A percentile compares a stretch with the other conserved stretches of the same genome.
phyloP scores from a whole-genome alignment of 2,329 filamentous ascomycete genomes.

The Sporothrix schenckii region DNA sequence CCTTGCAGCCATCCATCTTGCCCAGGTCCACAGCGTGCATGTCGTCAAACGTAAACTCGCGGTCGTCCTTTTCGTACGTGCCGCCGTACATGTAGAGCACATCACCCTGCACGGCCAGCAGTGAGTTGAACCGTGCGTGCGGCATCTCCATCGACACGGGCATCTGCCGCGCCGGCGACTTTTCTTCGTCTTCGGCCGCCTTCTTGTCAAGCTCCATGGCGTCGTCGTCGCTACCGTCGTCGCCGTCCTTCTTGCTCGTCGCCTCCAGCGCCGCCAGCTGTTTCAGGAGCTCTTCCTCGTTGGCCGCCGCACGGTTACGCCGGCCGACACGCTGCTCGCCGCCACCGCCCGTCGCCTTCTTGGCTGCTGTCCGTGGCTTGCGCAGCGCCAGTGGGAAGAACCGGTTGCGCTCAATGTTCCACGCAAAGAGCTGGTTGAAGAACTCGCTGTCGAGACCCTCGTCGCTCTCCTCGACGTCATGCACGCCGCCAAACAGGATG shows the following conservation, averaged over 20 bases:
- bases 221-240: constrained; percentile 62
- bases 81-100: constrained; percentile 92
- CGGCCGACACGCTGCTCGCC: constrained; percentile 57
- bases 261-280: constrained; percentile 85
- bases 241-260: constrained; percentile 16
- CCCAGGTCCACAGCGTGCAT: constrained; percentile 91
- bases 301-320: constrained; percentile 78
- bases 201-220: constrained; percentile 57
- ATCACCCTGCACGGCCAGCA: constrained; percentile 88
- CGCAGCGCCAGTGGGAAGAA: constrained; percentile 84
- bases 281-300: constrained; percentile 85
- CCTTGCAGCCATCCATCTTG: constrained; percentile 90
- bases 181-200: constrained; percentile 56
- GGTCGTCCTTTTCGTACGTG: constrained; percentile 91
- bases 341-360: constrained; percentile 48
- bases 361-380: constrained; percentile 69
- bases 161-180: constrained; percentile 64
- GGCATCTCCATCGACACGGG: constrained; percentile 78
- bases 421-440: constrained; percentile 88
- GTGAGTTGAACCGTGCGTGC: constrained; percentile 87
- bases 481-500: constrained; percentile 91
- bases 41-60: constrained; percentile 95
- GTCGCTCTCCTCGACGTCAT: constrained; percentile 87
- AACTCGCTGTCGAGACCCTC: constrained; percentile 98
- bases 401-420: constrained; percentile 93